Evolutionary conservation across 1,284 basidiomycete species (phyloP).

Genomic region (Inonotus obliquus): DNA sequence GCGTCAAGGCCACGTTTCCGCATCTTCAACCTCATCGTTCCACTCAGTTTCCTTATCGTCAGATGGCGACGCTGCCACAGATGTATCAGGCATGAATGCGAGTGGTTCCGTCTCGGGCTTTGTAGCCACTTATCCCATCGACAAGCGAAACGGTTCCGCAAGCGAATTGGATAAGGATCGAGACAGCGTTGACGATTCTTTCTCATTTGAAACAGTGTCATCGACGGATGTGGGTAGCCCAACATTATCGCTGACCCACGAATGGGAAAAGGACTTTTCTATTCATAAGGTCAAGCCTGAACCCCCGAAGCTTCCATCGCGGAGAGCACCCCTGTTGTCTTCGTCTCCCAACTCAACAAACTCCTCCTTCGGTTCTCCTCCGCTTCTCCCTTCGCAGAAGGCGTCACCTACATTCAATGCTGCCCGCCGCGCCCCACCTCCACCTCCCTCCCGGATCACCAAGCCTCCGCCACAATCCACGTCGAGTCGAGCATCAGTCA

Average conservation of each 20-base stretch:
- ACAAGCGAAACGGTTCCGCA: conserved; percentile 31
- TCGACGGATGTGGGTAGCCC: conserved; percentile 17
- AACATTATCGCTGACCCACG: conserved; percentile 25
- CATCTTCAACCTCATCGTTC: conserved; percentile 26
- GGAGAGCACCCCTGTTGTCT: conserved; percentile 31
- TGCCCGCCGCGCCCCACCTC: conserved; percentile 12
- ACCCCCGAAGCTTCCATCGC: conserved; percentile 54
- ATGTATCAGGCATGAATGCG: conserved; percentile 8
- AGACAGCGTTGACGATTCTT: conserved; percentile 57
- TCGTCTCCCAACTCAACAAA: conserved; percentile 29
- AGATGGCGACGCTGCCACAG: conserved; percentile 17
- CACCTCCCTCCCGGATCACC: conserved; percentile 8
- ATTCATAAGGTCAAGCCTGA: conserved; percentile 24
- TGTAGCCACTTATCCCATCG: conserved; percentile 45
- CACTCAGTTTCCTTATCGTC: conserved; percentile 27
- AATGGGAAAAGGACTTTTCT: conserved; percentile 31
- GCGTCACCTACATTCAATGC: background rate
- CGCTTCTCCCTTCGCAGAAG: conserved; percentile 27
- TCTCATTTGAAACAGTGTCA: conserved; percentile 58
- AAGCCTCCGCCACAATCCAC: conserved; percentile 25
- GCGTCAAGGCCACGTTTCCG: conserved; percentile 20
- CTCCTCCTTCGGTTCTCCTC: conserved; percentile 28
- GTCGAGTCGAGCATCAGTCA: conserved; percentile 26
- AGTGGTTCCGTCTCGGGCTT: conserved; percentile 18
- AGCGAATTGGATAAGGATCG: conserved; percentile 41